Evolutionary conservation across 176 grass and related monocot genomes (phyloP).

Genomic region (Alloteropsis semialata): DNA sequence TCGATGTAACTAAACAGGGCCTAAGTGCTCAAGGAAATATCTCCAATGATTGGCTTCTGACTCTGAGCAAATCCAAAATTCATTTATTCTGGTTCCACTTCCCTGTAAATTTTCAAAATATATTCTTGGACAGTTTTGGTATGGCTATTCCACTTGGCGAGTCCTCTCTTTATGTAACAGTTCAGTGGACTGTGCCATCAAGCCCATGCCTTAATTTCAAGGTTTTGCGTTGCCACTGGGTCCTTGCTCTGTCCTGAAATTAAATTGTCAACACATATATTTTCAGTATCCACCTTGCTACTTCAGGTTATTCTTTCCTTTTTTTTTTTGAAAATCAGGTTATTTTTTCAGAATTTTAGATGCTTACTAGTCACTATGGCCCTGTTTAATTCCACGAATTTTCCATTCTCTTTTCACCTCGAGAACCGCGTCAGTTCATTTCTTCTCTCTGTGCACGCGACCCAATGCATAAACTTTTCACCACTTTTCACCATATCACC

Average conservation of each 20-base stretch:
- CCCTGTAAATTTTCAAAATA: background rate
- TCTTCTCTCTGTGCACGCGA: too few relatives aligned
- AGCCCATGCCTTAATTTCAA: background rate
- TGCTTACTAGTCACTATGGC: too few relatives aligned
- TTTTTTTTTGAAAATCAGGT: too few relatives aligned
- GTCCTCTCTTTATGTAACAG: background rate
- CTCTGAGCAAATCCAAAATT: background rate
- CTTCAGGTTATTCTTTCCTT: background rate
- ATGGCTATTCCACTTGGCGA: background rate
- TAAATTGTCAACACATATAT: background rate
- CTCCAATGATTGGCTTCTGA: slow-evolving; percentile 18
- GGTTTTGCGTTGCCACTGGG: background rate
- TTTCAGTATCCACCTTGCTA: background rate
- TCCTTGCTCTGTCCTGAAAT: background rate
- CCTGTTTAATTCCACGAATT: too few relatives aligned
- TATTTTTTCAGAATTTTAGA: too few relatives aligned
- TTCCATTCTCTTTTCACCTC: too few relatives aligned
- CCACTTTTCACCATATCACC: too few relatives aligned
- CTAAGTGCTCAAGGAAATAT: background rate
- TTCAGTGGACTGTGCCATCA: background rate
- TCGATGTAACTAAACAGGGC: too few relatives aligned
- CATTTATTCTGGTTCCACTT: background rate
- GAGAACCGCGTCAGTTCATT: too few relatives aligned
- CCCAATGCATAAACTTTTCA: too few relatives aligned
- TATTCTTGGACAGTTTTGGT: background rate